Base-by-base conservation (phyloP, 2,329 filamentous ascomycete genomes). In the Alternaria tenuissima region DNA sequence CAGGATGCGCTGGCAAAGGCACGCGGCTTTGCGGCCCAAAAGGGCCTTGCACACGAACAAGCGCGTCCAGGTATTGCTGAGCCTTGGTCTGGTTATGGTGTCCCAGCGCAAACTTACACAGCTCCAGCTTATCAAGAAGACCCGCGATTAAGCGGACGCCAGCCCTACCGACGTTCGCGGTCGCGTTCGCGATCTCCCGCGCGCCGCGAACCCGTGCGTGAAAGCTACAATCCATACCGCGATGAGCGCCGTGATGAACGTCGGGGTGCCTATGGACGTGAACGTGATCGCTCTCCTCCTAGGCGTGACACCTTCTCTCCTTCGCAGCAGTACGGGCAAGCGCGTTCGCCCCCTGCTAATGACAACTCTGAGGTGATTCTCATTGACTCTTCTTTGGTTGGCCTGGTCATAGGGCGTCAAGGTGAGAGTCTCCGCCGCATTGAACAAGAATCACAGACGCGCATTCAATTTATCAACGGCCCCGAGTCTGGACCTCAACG, bases 381-480 rank as follows among this genome's bases (percentile, higher is more conserved):
- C 71, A 93, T 97, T 72, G 93, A 96, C 75, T 93, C 92, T 22
- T 91, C 89, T 70, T 85, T 96, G 48, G 93, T 97, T 52, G 93
- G 93, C 42, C 84, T 97, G 34, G 96, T 97, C 72, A 97, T 97
- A 74, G 93, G 93, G 54, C 88, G 93, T 61, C 91, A 94, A 74
- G 93, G 93, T 67, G 94, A 97, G 81, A 97, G 96, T 70, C 82
- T 97, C 43, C 86, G 92, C 67, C 89, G 92, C 59, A 92, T 97
- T 66, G 94, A 97, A 79, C 84, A 87, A 46, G 92, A 96, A 70
- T 93, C 90, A 48, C 88, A 88, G 55, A 94, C 93, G 69, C 86
- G 93, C 60, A 93, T 97, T 26, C 93, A 97, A 79, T 97, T 97
- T 76, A 85, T 96, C 61, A 91, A 93, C 34, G 87, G 91, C 16